phyloP scores from a whole-genome alignment of 1,284 basidiomycete species.

The Sparassis latifolia region DNA sequence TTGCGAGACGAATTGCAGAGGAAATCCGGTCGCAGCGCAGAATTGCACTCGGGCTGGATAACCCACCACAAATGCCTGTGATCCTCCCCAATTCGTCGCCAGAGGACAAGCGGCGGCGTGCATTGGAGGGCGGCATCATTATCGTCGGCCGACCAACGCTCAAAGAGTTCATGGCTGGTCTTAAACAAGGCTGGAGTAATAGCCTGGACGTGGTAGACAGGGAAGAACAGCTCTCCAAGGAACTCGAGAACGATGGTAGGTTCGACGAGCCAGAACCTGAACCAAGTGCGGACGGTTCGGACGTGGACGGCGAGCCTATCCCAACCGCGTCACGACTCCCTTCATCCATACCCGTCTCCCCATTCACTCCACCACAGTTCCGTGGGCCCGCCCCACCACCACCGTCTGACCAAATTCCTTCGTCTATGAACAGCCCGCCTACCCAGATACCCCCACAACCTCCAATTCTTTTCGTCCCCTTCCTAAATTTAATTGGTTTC shows the following conservation, averaged over 20 bases:
- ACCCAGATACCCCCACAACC: constrained; percentile 68
- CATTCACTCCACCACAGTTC: constrained; percentile 26
- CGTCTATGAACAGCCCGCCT: constrained; percentile 38
- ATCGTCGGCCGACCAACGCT: constrained; percentile 88
- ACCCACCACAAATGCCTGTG: constrained; percentile 35
- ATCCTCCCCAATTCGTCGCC: constrained; percentile 54
- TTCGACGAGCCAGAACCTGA: constrained; percentile 64
- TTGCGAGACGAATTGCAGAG: constrained; percentile 71
- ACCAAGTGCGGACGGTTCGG: constrained; percentile 10
- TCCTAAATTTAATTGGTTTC: constrained; percentile 82
- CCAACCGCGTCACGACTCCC: constrained; percentile 35
- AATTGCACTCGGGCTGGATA: constrained; percentile 55
- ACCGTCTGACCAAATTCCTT: constrained; percentile 13
- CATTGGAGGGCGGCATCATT: constrained; percentile 78
- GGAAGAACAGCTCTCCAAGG: constrained; percentile 70
- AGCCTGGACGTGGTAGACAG: constrained; percentile 63
- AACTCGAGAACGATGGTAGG: constrained; percentile 65
- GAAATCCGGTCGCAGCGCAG: constrained; percentile 65
- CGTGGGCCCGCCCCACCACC: constrained; percentile 14
- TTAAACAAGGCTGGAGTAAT: constrained; percentile 83
- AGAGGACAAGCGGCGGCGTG: constrained; percentile 50
- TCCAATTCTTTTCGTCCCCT: constrained; percentile 84
- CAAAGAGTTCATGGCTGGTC: constrained; percentile 91
- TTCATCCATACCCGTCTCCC: constrained; percentile 37
- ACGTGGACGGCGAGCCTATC: constrained; percentile 31